A percentile compares a stretch with the other conserved stretches of the same genome.
phyloP scores from a whole-genome alignment of 176 grass and related monocot genomes.

The Phyllostachys edulis region DNA sequence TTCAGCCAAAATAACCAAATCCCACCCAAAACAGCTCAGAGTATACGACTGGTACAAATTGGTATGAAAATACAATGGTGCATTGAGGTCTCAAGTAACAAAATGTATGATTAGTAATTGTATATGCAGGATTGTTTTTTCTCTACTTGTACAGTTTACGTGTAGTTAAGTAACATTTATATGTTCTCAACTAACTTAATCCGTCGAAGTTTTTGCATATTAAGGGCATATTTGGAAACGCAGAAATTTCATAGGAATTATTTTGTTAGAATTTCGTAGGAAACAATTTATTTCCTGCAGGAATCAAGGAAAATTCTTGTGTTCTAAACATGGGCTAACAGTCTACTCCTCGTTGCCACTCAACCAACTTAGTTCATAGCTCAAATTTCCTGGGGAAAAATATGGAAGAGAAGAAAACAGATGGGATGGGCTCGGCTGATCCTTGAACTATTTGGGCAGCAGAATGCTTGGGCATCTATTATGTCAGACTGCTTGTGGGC shows the following conservation, averaged over 20 bases:
- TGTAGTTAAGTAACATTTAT: no score
- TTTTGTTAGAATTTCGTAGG: no score
- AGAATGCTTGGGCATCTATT: no score
- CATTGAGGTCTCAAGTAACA: not conserved
- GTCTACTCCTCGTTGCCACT: no score
- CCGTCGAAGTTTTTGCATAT: not conserved
- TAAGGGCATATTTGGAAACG: no score
- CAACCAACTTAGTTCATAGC: no score
- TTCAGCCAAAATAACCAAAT: not conserved
- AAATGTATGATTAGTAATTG: not conserved
- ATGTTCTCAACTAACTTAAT: not conserved
- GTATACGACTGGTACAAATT: not conserved
- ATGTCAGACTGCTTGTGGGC: not conserved
- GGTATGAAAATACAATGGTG: not conserved
- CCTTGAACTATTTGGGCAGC: not conserved
- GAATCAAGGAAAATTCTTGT: no score
- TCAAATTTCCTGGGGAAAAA: no score
- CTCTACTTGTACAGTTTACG: not conserved
- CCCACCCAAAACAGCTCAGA: not conserved
- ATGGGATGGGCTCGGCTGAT: not conserved
- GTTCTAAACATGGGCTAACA: no score
- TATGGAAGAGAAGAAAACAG: not conserved
- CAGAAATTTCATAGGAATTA: no score
- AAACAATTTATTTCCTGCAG: no score
- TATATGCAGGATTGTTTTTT: not conserved